Conservation (phyloP, 768 basidiomycete species). For the Kwoniella heveanensis region DNA sequence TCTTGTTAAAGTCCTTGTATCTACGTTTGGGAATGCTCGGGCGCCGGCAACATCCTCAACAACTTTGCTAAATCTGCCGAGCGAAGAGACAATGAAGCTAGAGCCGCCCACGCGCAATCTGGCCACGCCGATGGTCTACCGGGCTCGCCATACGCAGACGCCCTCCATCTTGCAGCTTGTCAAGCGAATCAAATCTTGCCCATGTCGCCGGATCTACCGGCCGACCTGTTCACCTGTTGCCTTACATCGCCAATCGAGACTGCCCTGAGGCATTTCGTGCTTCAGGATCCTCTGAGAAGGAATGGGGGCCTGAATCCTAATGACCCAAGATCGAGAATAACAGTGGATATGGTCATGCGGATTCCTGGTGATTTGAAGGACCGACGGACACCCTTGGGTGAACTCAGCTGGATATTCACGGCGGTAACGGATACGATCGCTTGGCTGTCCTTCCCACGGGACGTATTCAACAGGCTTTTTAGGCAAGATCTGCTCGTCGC, state of each 20-base stretch:
- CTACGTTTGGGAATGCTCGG: slow-evolving; percentile 98
- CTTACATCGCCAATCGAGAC: slow-evolving; percentile 98
- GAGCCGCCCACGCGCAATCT: slow-evolving; percentile 36
- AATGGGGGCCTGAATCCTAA: slow-evolving; percentile 77
- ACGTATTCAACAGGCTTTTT: slow-evolving; percentile 89
- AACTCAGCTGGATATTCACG: slow-evolving; percentile 99
- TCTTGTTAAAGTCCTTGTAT: slow-evolving; percentile 72
- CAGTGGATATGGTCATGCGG: slow-evolving; percentile 88
- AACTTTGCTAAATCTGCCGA: slow-evolving; percentile 71
- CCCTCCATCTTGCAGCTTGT: slow-evolving; percentile 93
- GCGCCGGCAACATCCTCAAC: slow-evolving; percentile 87
- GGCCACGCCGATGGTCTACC: slow-evolving; percentile 62
- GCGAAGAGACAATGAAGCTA: slow-evolving; percentile 55
- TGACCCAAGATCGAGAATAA: slow-evolving; percentile 52
- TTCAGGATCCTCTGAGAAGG: slow-evolving; percentile 70
- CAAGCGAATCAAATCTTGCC: slow-evolving; percentile 87
- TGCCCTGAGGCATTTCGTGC: slow-evolving; percentile 82
- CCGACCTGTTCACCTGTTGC: slow-evolving; percentile 96
- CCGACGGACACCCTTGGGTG: slow-evolving; percentile 90
- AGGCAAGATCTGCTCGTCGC: slow-evolving; percentile 94
- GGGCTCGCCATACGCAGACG: slow-evolving; percentile 64
- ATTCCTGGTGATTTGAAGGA: slow-evolving; percentile 97
- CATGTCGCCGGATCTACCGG: slow-evolving; percentile 92
- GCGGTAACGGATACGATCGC: slow-evolving; percentile 99
- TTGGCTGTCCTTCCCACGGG: slow-evolving; percentile 94